These are phyloP conservation scores for Kappamyces sp. DNA, from an alignment of 192 early-diverging fungal species.

Conservation along the genomic window DNA sequence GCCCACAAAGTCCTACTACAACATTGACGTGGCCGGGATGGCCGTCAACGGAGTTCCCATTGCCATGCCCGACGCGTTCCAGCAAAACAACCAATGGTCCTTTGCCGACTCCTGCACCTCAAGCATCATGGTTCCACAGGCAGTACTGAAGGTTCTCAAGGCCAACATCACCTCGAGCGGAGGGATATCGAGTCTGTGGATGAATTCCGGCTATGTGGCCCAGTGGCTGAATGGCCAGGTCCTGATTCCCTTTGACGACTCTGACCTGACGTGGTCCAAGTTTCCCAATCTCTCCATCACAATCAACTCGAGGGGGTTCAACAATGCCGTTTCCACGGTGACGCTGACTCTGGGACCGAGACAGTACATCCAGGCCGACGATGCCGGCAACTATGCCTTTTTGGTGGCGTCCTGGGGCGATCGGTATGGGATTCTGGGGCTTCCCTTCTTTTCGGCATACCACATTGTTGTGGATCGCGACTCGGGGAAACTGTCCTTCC, in stretches of 20 bases:
- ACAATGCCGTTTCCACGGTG: too few species aligned
- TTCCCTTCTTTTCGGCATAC: not conserved
- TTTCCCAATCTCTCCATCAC: too few species aligned
- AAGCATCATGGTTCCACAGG: not conserved
- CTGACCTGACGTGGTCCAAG: too few species aligned
- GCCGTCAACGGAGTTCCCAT: not conserved
- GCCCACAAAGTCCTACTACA: not conserved
- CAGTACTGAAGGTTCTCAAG: not conserved
- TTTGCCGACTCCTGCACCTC: slow-evolving; percentile 13
- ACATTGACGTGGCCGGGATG: not conserved
- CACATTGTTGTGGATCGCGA: slow-evolving; percentile 3
- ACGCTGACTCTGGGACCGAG: not conserved
- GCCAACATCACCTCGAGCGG: not conserved
- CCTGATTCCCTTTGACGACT: too few species aligned
- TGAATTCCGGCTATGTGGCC: too few species aligned
- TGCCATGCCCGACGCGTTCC: not conserved
- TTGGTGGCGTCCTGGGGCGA: too few species aligned
- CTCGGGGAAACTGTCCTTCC: not conserved
- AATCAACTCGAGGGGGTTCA: too few species aligned
- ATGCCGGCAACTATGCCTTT: too few species aligned
- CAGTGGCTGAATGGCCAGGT: too few species aligned
- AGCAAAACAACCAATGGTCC: slow-evolving; percentile 3
- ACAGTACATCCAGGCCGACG: too few species aligned
- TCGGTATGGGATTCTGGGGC: too few species aligned
- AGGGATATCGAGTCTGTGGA: not conserved